Evolutionary conservation across 345 rosid species (phyloP).

Genomic region (Raphanus raphanistrum): DNA sequence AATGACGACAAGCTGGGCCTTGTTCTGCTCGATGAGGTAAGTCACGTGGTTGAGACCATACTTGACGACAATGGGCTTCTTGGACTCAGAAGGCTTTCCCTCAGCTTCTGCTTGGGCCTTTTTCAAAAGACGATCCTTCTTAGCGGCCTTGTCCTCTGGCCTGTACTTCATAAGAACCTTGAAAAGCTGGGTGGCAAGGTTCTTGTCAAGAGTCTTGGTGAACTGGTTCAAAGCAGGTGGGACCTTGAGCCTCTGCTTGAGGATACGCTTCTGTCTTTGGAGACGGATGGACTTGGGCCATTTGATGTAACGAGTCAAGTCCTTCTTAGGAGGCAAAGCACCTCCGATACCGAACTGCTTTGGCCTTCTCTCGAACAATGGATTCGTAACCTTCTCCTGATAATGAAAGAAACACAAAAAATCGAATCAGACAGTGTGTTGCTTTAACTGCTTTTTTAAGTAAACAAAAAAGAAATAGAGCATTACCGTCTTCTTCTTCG

Average conservation of each 20-base stretch:
- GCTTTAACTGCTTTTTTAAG: too few relatives aligned
- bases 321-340: slow-evolving; percentile 87
- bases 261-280: slow-evolving; percentile 76
- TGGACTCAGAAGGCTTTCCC: slow-evolving; percentile 58
- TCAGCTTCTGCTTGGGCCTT: slow-evolving; percentile 69
- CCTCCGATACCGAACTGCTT: slow-evolving; percentile 93
- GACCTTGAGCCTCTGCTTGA: slow-evolving; percentile 80
- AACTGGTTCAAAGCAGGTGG: slow-evolving; percentile 85
- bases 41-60: slow-evolving; percentile 73
- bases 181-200: slow-evolving; percentile 59
- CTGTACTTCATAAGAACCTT: slow-evolving; percentile 63
- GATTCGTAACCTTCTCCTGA: slow-evolving; percentile 70
- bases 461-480: not conserved
- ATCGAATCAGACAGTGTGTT: not conserved
- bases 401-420: not conserved
- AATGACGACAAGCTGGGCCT: slow-evolving; percentile 71
- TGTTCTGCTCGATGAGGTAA: slow-evolving; percentile 77
- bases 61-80: slow-evolving; percentile 68
- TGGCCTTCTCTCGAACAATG: slow-evolving; percentile 77
- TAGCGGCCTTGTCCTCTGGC: slow-evolving; percentile 69
- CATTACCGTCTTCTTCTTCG: slow-evolving; percentile 48
- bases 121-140: slow-evolving; percentile 62
- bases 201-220: slow-evolving; percentile 87
- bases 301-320: slow-evolving; percentile 65
- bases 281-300: slow-evolving; percentile 70